Base-by-base conservation (phyloP, 2,329 filamentous ascomycete genomes). In the Trichoderma koningii region DNA sequence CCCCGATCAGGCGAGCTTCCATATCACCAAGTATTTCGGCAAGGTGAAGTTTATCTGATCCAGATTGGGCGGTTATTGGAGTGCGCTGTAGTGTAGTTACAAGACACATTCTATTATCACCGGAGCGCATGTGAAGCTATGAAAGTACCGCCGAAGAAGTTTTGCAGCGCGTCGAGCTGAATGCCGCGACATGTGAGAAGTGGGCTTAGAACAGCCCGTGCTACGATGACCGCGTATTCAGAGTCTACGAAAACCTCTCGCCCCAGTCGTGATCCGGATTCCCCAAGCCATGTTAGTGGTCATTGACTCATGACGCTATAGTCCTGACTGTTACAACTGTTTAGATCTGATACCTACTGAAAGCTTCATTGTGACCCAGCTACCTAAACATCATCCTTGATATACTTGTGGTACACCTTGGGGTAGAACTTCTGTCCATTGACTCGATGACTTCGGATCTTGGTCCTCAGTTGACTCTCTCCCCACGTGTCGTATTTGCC, bases 401-500 rank as follows among this genome's bases (percentile, higher is more conserved):
- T 70, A 68, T 84, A 84, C 68, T 73, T 75, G 2, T 83, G 78
- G 71, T 77, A 83, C 0, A 85, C 79, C 44, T 80, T 75, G 0
- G 69, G 64, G 63, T 85, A 84, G 65, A 82, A 83, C 68, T 70
- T 79, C 65, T 61, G 73, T 3, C 82, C 83, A 17, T 82, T 81
- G 63, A 80, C 77, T 3, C 78, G 74, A 71, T 85, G 82, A 63
- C 82, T 84, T 14, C 82, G 74, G 12, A 84, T 77, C 71, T 85
- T 85, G 2, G 82, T 85, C 63, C 83, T 74, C 47, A 85, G 70
- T 72, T 85, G 82, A 6, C 80, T 79, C 71, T 85, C 83, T 0
- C 83, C 83, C 82, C 83, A 84, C 0, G 82, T 85, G 59, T 83
- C 78, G 65, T 84, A 85, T 45, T 75, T 77, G 0, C 81, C 82